Evolutionary conservation across 2,329 filamentous ascomycete species (phyloP).

Genomic region (Aspergillus sp.): DNA sequence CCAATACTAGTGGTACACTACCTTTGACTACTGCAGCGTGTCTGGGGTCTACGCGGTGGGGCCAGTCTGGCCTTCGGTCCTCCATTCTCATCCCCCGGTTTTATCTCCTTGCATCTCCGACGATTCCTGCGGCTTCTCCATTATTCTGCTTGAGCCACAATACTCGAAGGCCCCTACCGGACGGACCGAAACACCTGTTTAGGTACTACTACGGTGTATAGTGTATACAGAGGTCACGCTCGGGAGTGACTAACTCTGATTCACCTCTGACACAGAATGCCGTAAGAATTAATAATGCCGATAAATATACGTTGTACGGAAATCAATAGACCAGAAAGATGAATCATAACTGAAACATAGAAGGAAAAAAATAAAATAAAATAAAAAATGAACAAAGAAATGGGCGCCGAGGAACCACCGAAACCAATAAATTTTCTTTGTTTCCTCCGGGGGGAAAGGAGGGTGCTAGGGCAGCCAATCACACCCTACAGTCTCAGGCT

Average conservation of each 20-base stretch:
- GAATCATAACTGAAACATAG: neutral
- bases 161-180: neutral
- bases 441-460: neutral
- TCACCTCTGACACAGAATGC: too few relatives aligned
- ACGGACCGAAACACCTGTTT: neutral
- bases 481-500: neutral
- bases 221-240: neutral
- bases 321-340: neutral
- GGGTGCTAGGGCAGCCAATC: constrained; percentile 10
- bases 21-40: neutral
- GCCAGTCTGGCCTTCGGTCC: neutral
- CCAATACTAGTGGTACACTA: too few relatives aligned
- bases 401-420: neutral
- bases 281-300: neutral
- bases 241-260: too few relatives aligned
- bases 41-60: neutral
- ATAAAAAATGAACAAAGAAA: too few relatives aligned
- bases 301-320: too few relatives aligned
- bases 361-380: too few relatives aligned
- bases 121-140: constrained; percentile 1
- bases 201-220: too few relatives aligned
- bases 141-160: neutral
- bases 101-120: neutral
- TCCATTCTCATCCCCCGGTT: neutral
- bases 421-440: neutral